phyloP scores from a whole-genome alignment of 1,284 basidiomycete species.

The Ustilago loliicola region DNA sequence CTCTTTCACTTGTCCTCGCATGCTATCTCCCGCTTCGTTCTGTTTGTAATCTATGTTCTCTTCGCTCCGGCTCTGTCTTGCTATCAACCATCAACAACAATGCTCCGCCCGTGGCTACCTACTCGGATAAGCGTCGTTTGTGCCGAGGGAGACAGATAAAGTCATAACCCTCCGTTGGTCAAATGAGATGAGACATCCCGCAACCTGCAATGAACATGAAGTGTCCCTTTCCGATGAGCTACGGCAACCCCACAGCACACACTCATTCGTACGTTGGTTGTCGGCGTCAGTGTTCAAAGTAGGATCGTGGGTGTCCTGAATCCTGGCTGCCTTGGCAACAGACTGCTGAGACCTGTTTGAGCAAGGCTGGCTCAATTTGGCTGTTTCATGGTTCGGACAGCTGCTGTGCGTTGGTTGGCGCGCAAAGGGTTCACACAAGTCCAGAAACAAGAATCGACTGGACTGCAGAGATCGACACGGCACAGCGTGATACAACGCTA shows the following conservation, averaged over 20 bases:
- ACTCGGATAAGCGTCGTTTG: background rate
- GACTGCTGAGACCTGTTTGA: background rate
- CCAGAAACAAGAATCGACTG: background rate
- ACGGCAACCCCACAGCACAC: background rate
- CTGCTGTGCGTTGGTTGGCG: background rate
- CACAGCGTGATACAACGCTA: background rate
- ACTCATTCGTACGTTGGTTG: no score
- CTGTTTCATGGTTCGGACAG: background rate
- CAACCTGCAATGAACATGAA: background rate
- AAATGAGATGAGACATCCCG: background rate
- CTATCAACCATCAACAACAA: background rate
- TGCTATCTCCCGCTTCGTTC: constrained; percentile 14
- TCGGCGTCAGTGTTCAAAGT: no score
- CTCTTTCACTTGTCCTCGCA: constrained; percentile 11
- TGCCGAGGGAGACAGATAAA: background rate
- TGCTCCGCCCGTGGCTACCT: background rate
- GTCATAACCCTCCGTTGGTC: background rate
- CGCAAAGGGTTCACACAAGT: background rate
- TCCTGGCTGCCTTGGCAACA: background rate
- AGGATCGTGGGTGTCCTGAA: no score
- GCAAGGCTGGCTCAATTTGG: background rate
- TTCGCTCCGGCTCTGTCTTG: constrained; percentile 6
- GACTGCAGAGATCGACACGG: constrained; percentile 2
- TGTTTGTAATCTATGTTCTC: constrained; percentile 27
- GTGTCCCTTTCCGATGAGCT: background rate